Evolutionary conservation across 1,284 basidiomycete species (phyloP).

Genomic region (Blastosporella zonata): DNA sequence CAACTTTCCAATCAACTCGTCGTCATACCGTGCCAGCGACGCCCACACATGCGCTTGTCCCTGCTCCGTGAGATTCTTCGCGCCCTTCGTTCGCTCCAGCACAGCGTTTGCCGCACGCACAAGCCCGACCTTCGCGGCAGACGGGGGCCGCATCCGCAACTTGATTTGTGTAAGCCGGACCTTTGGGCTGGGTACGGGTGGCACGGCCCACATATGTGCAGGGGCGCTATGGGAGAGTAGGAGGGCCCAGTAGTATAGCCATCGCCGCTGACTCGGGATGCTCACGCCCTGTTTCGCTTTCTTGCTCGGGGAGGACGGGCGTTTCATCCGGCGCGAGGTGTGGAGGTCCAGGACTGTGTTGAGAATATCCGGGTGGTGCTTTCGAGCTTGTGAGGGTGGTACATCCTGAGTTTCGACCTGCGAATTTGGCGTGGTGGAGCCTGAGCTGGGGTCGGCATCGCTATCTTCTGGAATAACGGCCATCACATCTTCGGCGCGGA

Average conservation of each 20-base stretch:
- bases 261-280: slow-evolving; percentile 72
- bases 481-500: slow-evolving; percentile 50
- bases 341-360: slow-evolving; percentile 64
- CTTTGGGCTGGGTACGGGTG: slow-evolving; percentile 17
- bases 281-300: slow-evolving; percentile 66
- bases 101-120: slow-evolving; percentile 55
- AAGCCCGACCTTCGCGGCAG: slow-evolving; percentile 46
- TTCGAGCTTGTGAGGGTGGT: slow-evolving; percentile 22
- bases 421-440: neutral
- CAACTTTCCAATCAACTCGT: slow-evolving; percentile 58
- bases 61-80: slow-evolving; percentile 26
- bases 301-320: slow-evolving; percentile 34
- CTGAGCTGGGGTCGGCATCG: slow-evolving; percentile 15
- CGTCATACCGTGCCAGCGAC: slow-evolving; percentile 75
- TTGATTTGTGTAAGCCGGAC: slow-evolving; percentile 51
- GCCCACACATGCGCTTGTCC: slow-evolving; percentile 58
- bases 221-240: slow-evolving; percentile 57
- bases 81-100: slow-evolving; percentile 41
- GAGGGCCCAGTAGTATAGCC: slow-evolving; percentile 71
- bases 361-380: slow-evolving; percentile 35
- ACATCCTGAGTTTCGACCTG: slow-evolving; percentile 6
- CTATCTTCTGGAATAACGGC: slow-evolving; percentile 41
- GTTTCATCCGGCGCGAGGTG: slow-evolving; percentile 68
- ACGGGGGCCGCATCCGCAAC: slow-evolving; percentile 56
- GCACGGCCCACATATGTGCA: slow-evolving; percentile 39